phyloP scores from a whole-genome alignment of 1,284 basidiomycete species.

The Grifola frondosa region DNA sequence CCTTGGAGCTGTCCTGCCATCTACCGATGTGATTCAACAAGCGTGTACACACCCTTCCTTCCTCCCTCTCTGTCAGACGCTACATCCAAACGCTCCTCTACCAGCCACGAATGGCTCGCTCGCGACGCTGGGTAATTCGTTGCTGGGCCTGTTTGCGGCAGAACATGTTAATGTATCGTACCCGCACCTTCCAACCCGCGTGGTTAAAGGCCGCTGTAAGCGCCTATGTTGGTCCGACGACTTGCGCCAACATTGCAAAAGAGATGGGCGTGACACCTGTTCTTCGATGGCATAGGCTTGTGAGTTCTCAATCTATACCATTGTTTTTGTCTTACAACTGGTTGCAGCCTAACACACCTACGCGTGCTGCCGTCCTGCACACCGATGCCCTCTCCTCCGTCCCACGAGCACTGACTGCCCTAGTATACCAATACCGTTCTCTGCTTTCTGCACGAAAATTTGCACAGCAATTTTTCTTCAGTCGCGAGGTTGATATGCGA shows the following conservation, averaged over 20 bases:
- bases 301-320: slow-evolving; percentile 35
- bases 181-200: slow-evolving; percentile 89
- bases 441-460: slow-evolving; percentile 79
- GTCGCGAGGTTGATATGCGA: slow-evolving; percentile 78
- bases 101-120: slow-evolving; percentile 79
- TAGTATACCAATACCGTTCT: slow-evolving; percentile 78
- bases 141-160: slow-evolving; percentile 88
- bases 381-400: slow-evolving; percentile 76
- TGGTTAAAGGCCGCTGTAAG: slow-evolving; percentile 89
- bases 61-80: slow-evolving; percentile 51
- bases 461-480: slow-evolving; percentile 83
- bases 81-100: slow-evolving; percentile 50
- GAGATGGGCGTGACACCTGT: slow-evolving; percentile 77
- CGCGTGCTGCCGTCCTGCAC: slow-evolving; percentile 55
- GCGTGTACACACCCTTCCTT: slow-evolving; percentile 85
- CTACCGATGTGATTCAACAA: slow-evolving; percentile 58
- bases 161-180: slow-evolving; percentile 85
- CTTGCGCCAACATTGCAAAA: slow-evolving; percentile 80
- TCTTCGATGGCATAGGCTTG: slow-evolving; percentile 69
- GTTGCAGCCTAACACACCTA: slow-evolving; percentile 46
- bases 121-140: slow-evolving; percentile 80
- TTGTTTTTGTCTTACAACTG: not conserved
- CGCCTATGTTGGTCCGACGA: slow-evolving; percentile 85
- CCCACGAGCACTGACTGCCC: slow-evolving; percentile 72
- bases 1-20: slow-evolving; percentile 51